Percentiles rank a stretch among this genome's conserved stretches.
phyloP scores from a whole-genome alignment of 805 yeast genomes.

The Candida patagonica region DNA sequence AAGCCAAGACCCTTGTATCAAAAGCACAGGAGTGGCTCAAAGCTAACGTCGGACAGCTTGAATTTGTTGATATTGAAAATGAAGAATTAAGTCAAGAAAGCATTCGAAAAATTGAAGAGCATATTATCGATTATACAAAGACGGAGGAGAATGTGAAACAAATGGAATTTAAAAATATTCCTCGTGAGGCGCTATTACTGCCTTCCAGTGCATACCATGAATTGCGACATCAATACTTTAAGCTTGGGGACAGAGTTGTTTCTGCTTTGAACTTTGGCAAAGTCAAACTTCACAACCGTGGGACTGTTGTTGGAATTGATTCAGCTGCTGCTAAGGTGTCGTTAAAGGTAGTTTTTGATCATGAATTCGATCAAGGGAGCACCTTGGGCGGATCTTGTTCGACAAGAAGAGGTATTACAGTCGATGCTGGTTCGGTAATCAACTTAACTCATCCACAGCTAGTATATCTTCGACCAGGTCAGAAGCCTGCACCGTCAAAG shows the following conservation, averaged over 20 bases:
- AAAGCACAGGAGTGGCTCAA: slow-evolving; percentile 38
- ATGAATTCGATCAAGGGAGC: slow-evolving; percentile 73
- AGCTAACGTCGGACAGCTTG: slow-evolving; percentile 27
- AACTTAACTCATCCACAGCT: slow-evolving; percentile 70
- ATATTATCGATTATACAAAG: slow-evolving; percentile 35
- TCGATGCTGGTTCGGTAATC: slow-evolving; percentile 73
- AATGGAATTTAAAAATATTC: slow-evolving; percentile 67
- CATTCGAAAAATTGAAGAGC: slow-evolving; percentile 57
- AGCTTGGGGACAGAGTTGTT: slow-evolving; percentile 82
- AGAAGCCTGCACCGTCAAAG: not conserved
- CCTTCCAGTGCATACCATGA: slow-evolving; percentile 64
- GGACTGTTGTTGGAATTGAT: slow-evolving; percentile 74
- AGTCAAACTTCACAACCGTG: slow-evolving; percentile 78
- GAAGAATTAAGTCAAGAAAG: slow-evolving; percentile 65
- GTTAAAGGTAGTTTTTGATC: slow-evolving; percentile 76
- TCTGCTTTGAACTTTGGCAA: slow-evolving; percentile 82
- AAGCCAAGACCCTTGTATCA: slow-evolving; percentile 30
- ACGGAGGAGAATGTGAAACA: slow-evolving; percentile 37
- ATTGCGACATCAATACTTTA: slow-evolving; percentile 65
- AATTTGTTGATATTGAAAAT: slow-evolving; percentile 59
- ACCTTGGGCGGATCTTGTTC: slow-evolving; percentile 66
- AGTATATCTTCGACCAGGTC: slow-evolving; percentile 25
- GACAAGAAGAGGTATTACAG: slow-evolving; percentile 73
- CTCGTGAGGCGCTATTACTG: slow-evolving; percentile 70
- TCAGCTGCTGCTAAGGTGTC: slow-evolving; percentile 45